A percentile compares a stretch with the other conserved stretches of the same genome.
phyloP scores from a whole-genome alignment of 164 flowering plant genomes.

The Macadamia tetraphylla region DNA sequence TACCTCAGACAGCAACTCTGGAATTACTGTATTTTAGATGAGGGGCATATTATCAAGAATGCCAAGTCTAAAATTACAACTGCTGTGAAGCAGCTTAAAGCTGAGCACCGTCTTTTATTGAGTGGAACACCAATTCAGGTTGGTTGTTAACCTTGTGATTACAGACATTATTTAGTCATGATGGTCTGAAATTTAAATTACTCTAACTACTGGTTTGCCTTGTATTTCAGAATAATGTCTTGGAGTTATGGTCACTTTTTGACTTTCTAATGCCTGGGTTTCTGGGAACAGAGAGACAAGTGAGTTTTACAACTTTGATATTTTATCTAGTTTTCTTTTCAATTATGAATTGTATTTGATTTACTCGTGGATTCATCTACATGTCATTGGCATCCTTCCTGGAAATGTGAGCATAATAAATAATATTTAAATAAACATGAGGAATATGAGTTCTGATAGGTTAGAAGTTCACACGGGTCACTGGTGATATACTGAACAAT shows the following conservation, averaged over 20 bases:
- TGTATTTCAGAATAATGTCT: constrained; percentile 75
- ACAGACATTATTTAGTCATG: neutral
- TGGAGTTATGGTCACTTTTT: constrained; percentile 98
- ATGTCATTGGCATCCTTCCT: neutral
- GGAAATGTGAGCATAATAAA: neutral
- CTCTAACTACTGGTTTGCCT: constrained; percentile 10
- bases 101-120: constrained; percentile 81
- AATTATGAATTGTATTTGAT: neutral
- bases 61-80: constrained; percentile 83
- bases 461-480: too few species aligned
- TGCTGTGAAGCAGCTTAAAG: constrained; percentile 90
- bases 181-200: neutral
- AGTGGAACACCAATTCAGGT: constrained; percentile 99
- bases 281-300: constrained; percentile 98
- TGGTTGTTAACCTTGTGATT: constrained; percentile 8
- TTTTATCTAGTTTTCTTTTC: neutral
- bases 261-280: constrained; percentile 99
- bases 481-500: too few species aligned
- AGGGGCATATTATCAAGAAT: constrained; percentile 95
- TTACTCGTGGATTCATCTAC: too few species aligned
- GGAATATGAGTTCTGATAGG: too few species aligned
- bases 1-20: constrained; percentile 58
- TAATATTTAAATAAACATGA: too few species aligned
- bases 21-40: constrained; percentile 96
- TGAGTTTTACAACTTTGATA: constrained; percentile 14